Conservation (phyloP, 352 stramenopile species). For the Phytopythium helicoides region DNA sequence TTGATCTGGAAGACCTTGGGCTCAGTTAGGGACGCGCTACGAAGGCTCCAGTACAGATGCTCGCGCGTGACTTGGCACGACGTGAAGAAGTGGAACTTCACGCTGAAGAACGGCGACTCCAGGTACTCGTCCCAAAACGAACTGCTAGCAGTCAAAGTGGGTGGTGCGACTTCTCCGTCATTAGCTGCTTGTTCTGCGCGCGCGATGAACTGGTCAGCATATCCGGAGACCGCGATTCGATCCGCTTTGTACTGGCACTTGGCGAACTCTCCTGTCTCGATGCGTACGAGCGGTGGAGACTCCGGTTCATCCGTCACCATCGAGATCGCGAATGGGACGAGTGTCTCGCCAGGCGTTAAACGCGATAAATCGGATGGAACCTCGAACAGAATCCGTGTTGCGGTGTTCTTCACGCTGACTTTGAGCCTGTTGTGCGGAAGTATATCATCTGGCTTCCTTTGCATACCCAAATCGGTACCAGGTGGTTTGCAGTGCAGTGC, state of each 20-base stretch:
- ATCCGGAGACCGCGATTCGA: slow-evolving; percentile 42
- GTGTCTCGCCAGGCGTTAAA: slow-evolving; percentile 32
- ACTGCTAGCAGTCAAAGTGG: background rate
- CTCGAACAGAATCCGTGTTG: slow-evolving; percentile 63
- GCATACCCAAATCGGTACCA: too few species aligned
- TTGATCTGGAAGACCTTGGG: slow-evolving; percentile 59
- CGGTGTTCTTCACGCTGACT: slow-evolving; percentile 60
- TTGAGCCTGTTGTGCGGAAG: slow-evolving; percentile 46
- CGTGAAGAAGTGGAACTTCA: slow-evolving; percentile 71
- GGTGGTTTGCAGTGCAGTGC: slow-evolving; percentile 8
- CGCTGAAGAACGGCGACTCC: slow-evolving; percentile 58
- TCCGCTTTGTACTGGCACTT: slow-evolving; percentile 74
- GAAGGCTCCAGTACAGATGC: slow-evolving; percentile 70
- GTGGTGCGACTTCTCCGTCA: background rate
- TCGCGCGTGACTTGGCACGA: slow-evolving; percentile 72
- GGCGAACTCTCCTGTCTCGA: slow-evolving; percentile 64
- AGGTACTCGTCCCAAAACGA: slow-evolving; percentile 66
- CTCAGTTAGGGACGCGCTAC: slow-evolving; percentile 60
- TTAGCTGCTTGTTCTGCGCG: slow-evolving; percentile 26
- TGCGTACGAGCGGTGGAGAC: slow-evolving; percentile 35
- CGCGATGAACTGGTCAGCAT: slow-evolving; percentile 47
- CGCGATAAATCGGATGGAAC: slow-evolving; percentile 37
- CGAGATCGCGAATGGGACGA: slow-evolving; percentile 52
- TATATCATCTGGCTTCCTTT: background rate
- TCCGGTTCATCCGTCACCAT: slow-evolving; percentile 40